phyloP scores from a whole-genome alignment of 2,329 filamentous ascomycete genomes.

The Cladosporium halotolerans region DNA sequence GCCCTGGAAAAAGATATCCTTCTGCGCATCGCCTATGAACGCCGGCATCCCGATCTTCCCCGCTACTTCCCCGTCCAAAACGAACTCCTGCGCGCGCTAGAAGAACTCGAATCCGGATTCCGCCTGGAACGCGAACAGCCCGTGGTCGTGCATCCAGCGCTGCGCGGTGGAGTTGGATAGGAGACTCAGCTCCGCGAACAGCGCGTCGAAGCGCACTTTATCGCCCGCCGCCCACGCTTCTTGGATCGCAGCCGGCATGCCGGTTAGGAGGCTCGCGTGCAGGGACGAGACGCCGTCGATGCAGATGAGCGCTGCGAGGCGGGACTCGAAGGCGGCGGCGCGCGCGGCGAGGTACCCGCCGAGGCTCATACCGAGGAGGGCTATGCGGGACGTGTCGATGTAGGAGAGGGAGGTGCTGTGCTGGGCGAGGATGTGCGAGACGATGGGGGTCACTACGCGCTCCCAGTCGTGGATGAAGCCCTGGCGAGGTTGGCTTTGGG shows the following conservation, averaged over 20 bases:
- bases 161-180: background rate
- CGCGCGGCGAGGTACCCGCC: conserved; percentile 30
- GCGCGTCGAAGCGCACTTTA: conserved; percentile 1
- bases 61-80: conserved; percentile 10
- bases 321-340: conserved; percentile 28
- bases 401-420: conserved; percentile 6
- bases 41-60: conserved; percentile 23
- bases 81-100: conserved; percentile 10
- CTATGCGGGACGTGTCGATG: conserved; percentile 24
- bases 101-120: conserved; percentile 10
- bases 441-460: conserved; percentile 24
- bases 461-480: conserved; percentile 31
- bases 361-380: conserved; percentile 25
- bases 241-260: background rate
- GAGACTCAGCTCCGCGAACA: background rate
- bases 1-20: conserved; percentile 25
- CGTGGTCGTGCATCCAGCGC: conserved; percentile 16
- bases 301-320: conserved; percentile 23
- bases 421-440: conserved; percentile 25
- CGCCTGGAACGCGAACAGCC: conserved; percentile 15
- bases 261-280: background rate
- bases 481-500: conserved; percentile 22
- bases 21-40: conserved; percentile 22
- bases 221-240: conserved; percentile 3
- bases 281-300: conserved; percentile 17